Evolutionary conservation across 2,329 filamentous ascomycete genomes (phyloP), one percentile per base, ranked within the genome.

Genomic region (Trichophyton simii): DNA sequence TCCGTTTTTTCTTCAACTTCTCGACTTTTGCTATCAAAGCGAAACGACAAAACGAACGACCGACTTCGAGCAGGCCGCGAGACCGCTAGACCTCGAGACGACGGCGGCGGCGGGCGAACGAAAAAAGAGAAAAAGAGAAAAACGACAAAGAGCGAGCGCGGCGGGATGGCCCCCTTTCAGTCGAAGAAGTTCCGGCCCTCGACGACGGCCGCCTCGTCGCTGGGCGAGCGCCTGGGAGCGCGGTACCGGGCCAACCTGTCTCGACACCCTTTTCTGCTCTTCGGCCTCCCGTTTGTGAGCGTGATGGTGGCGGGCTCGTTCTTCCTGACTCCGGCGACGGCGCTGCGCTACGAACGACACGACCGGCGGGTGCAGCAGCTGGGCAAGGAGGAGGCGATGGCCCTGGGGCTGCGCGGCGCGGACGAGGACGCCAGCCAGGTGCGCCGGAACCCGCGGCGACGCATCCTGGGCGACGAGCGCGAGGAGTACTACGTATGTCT

Each of bases 251-350:
- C 82, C 36, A 75, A 83, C 63, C 83, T 99, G 67, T 80, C 83
- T 62, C 86, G 82, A 70, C 90, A 88, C 68, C 95, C 94, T 0
- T 99, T 99, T 73, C 78, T 91, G 31, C 83, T 96, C 65, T 99
- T 99, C 72, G 95, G 95, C 1, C 81, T 99, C 3, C 95, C 94
- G 0, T 99, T 99, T 75, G 83, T 99, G 66, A 78, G 83, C 61
- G 86, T 95, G 62, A 96, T 99, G 71, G 84, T 99, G 28, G 89
- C 87, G 1, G 92, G 91, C 0, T 95, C 89, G 2, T 99, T 99
- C 75, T 88, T 95, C 68, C 82, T 99, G 57, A 97, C 94, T 0
- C 94, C 92, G 0, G 94, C 92, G 3, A 92, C 95, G 22, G 94
- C 95, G 13, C 80, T 99, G 57, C 84, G 95, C 62, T 99, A 97